phyloP scores from a whole-genome alignment of 2,329 filamentous ascomycete genomes.

The Penicillium palitans region DNA sequence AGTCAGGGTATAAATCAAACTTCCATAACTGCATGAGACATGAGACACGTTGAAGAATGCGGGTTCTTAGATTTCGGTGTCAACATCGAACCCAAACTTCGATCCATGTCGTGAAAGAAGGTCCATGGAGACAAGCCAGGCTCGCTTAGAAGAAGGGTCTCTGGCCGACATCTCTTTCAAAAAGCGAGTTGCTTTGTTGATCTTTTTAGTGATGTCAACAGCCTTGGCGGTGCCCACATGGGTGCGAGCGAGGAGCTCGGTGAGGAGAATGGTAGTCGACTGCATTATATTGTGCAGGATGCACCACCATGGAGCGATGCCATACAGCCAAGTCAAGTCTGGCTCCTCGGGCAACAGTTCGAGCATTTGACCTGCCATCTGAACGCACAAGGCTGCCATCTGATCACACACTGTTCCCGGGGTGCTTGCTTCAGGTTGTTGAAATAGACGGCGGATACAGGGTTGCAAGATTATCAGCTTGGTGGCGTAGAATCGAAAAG shows the following conservation, averaged over 20 bases:
- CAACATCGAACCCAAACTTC: slow-evolving; percentile 14
- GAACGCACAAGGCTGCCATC: slow-evolving; percentile 40
- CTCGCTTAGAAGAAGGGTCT: slow-evolving; percentile 36
- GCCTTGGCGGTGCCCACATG: slow-evolving; percentile 34
- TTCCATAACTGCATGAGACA: background rate
- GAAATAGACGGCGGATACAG: slow-evolving; percentile 42
- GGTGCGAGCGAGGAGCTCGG: slow-evolving; percentile 38
- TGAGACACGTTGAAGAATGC: background rate
- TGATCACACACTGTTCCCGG: slow-evolving; percentile 34
- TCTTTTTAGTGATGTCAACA: slow-evolving; percentile 26
- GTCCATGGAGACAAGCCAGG: slow-evolving; percentile 35
- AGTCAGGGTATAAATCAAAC: background rate
- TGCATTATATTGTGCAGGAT: slow-evolving; percentile 46
- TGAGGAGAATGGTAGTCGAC: slow-evolving; percentile 40
- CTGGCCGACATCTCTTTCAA: slow-evolving; percentile 38
- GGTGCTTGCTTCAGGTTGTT: slow-evolving; percentile 28
- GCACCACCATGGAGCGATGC: slow-evolving; percentile 43
- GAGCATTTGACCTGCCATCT: slow-evolving; percentile 36
- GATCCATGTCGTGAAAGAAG: slow-evolving; percentile 26
- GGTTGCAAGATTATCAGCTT: slow-evolving; percentile 46
- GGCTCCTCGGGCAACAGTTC: slow-evolving; percentile 38
- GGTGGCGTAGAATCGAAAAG: slow-evolving; percentile 46
- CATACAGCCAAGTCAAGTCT: slow-evolving; percentile 33
- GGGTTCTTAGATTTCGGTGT: background rate
- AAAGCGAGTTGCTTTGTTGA: slow-evolving; percentile 41